Base-by-base conservation (phyloP, 2,329 filamentous ascomycete genomes). In the Calonectria naviculata region DNA sequence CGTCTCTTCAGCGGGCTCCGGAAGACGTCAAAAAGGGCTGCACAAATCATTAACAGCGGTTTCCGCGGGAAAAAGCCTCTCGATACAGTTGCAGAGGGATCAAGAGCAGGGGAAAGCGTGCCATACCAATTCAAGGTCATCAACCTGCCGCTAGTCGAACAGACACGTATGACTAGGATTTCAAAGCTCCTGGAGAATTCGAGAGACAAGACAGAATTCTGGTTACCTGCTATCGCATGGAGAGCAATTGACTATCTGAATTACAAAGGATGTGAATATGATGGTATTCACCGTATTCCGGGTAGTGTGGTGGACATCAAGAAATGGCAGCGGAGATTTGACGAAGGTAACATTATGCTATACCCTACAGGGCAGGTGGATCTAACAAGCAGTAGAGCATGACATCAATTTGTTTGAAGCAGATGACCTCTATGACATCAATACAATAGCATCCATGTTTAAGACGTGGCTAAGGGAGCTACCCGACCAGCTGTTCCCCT, bases 161-260 rank as follows among this genome's bases (percentile, higher is more conserved):
- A 98, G 84, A 95, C 95, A 8, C 91, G 96, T n/a, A 87, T 92
- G 74, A 98, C 96, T 0, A 90, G 96, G 73, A 98, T 98, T 80
- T 97, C 95, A 8, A 97, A 96, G 83, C 91, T 93, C 31, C 86
- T 98, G 49, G 94, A 97, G 79, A 91, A 94, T 71, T 98, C 95
- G 12, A 91, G 93, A 73, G 96, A 98, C 80, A 98, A 98, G 87
- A 98, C 96, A 0, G 96, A 98, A 80, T 98, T 97, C 80, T 98
- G 96, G 96, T 98, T 98, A 95, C 96, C 96, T 15, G 94, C 95
- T 7, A 92, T 98, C 70, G 95, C 96, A 0, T 98, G 96, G 93
- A 90, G 96, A 73, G 97, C 95, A 69, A 98, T 98, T 75, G 96
- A 98, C 84, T 98, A 97, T 81, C 87, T 98, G 64, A 98, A 98